These are phyloP conservation scores for Saccharomycopsis crataegensis DNA, from an alignment of 1,139 yeast species.

Conservation along the genomic window DNA sequence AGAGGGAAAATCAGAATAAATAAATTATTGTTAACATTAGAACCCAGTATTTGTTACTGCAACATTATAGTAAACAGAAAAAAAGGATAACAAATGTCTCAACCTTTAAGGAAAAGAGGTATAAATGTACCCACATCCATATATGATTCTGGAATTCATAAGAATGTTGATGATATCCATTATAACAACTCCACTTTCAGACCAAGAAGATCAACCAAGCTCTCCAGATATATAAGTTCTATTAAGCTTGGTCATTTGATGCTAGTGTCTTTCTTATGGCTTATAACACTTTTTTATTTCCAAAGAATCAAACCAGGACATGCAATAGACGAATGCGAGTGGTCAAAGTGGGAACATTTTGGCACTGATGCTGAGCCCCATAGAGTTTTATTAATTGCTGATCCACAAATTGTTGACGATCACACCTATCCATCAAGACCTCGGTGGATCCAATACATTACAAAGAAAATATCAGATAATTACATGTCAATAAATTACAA, in stretches of 20 bases:
- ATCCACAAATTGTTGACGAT: constrained; percentile 85
- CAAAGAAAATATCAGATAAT: constrained; percentile 49
- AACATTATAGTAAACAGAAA: not conserved
- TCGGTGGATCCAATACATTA: constrained; percentile 35
- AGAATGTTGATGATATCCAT: not conserved
- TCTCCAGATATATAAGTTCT: not conserved
- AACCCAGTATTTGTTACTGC: too few relatives aligned
- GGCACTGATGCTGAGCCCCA: constrained; percentile 36
- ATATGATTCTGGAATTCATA: not conserved
- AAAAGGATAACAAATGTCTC: not conserved
- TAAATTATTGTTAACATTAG: too few relatives aligned
- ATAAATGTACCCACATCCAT: not conserved
- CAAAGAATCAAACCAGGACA: constrained; percentile 52
- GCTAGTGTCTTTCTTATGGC: constrained; percentile 35
- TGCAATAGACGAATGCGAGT: constrained; percentile 45
- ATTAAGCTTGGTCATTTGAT: not conserved
- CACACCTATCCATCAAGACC: constrained; percentile 59
- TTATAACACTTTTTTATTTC: constrained; percentile 43
- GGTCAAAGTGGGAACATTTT: constrained; percentile 64
- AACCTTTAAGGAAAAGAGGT: not conserved
- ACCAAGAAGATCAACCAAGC: not conserved
- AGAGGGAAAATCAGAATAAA: too few relatives aligned
- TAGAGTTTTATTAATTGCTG: constrained; percentile 71
- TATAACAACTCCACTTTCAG: not conserved
- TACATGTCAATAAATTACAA: constrained; percentile 75